Base-by-base conservation (phyloP, 139 green algal genomes). In the Picochlorum costavermella region DNA sequence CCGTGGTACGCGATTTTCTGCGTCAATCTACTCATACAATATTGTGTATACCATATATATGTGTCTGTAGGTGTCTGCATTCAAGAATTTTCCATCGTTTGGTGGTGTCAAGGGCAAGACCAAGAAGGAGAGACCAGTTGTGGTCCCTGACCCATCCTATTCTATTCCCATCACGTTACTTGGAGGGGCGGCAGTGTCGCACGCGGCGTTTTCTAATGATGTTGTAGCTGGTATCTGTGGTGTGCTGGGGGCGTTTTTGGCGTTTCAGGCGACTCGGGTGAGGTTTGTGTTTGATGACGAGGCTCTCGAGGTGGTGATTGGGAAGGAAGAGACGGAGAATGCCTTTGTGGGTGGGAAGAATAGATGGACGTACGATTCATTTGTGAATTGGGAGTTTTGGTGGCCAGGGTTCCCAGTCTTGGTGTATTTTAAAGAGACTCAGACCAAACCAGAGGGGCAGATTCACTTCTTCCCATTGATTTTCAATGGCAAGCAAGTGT, bases 391-490 rank as follows among this genome's bases (percentile, higher is more conserved):
- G 82, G 90, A 96, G 84, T 82, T 94, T 45, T 95, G 92, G 92
- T 98, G 81, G 79, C 90, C 93, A 0, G 67, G 49, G 4, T 97
- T 98, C 76, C 93, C 93, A 23, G 73, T 97, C 11, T 79, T 98
- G 13, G 87, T 96, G 1, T 97, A 96, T 79, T 98, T 96, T 83
- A 98, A 97, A 88, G 93, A 98, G 80, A 96, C 72, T 23, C 90
- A 98, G 74, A 98, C 93, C 4, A 96, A 95, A 71, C 82, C 87
- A 8, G 92, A 97, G 75, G 93, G 93, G 2, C 93, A 98, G 75
- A 91, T 98, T 63, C 89, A 96, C 74, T 96, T 96, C 75, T 96
- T 96, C 72, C 90, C 89, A 16, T 82, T 95, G 40, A 75, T 96
- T 53, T 92, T 96, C 71, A 84, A 96, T 53, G 88, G 86, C 50